Conservation (phyloP, 2,329 filamentous ascomycete genomes). For the Mollisiaceae sp. region DNA sequence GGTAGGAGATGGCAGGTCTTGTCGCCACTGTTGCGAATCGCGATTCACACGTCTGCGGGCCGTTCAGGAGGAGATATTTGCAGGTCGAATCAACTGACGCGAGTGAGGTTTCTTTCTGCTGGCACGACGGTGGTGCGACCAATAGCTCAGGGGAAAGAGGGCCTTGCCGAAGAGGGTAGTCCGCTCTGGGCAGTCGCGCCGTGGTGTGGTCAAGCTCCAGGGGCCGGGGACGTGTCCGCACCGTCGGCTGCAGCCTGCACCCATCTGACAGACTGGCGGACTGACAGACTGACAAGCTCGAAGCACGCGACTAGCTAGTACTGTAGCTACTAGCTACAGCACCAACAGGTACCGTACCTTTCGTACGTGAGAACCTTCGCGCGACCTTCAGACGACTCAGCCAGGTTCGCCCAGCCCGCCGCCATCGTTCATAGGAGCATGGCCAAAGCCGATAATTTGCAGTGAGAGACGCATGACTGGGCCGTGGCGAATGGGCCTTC, state of each 20-base stretch:
- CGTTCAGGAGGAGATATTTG: background rate
- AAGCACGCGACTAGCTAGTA: constrained; percentile 8
- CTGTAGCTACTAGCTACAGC: too few relatives aligned
- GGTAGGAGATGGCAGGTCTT: background rate
- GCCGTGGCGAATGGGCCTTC: background rate
- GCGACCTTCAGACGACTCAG: background rate
- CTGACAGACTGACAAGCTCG: too few relatives aligned
- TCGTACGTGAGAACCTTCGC: background rate
- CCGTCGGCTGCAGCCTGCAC: background rate
- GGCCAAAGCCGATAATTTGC: background rate
- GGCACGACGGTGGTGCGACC: background rate
- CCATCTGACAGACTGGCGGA: background rate
- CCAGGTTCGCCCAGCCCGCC: background rate
- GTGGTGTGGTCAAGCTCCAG: background rate
- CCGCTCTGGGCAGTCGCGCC: background rate
- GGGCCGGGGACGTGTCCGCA: background rate
- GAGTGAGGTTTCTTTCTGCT: background rate
- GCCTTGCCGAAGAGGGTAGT: background rate
- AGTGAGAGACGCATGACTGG: too few relatives aligned
- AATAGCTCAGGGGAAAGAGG: background rate
- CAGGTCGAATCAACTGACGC: background rate
- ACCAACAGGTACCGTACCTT: too few relatives aligned
- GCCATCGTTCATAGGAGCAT: background rate
- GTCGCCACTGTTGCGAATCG: background rate
- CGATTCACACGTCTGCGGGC: background rate